Percentiles rank a stretch among this genome's conserved stretches.
Evolutionary conservation across 345 rosid genomes (phyloP).

Genomic region (Triadica sebifera): DNA sequence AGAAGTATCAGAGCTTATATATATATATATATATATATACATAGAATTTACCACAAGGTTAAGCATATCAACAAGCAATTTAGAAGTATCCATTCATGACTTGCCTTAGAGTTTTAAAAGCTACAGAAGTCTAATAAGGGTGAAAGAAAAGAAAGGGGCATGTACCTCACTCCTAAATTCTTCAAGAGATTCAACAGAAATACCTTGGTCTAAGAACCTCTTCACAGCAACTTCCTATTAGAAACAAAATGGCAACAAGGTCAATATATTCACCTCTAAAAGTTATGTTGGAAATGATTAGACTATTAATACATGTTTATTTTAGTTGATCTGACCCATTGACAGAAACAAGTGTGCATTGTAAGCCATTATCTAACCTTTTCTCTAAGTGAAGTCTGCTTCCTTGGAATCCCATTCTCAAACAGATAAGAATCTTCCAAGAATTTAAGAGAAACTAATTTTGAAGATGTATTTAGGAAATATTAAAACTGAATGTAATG

Average conservation of each 20-base stretch:
- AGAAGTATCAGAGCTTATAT: too few relatives aligned
- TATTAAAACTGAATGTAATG: neutral
- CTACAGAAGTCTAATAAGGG: conserved; percentile 1
- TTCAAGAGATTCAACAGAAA: conserved; percentile 72
- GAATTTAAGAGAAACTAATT: neutral
- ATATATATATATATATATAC: too few relatives aligned
- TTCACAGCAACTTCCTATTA: conserved; percentile 92
- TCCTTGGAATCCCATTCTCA: conserved; percentile 11
- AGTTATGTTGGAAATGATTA: neutral
- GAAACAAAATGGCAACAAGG: conserved; percentile 21
- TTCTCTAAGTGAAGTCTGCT: neutral
- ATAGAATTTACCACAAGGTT: conserved; percentile 2
- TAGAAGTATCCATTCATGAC: neutral
- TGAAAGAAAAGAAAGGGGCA: conserved; percentile 13
- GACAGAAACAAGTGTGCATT: neutral
- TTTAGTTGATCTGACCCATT: neutral
- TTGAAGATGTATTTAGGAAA: neutral
- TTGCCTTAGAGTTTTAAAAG: conserved; percentile 11
- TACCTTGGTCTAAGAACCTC: conserved; percentile 84
- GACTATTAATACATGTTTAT: neutral
- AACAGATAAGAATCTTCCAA: neutral
- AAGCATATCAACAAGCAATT: neutral
- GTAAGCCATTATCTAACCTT: conserved; percentile 5
- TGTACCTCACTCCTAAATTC: conserved; percentile 88
- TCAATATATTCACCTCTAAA: conserved; percentile 12